Conservation (phyloP, 23 red algal species). For the Gracilaria gracilis region DNA sequence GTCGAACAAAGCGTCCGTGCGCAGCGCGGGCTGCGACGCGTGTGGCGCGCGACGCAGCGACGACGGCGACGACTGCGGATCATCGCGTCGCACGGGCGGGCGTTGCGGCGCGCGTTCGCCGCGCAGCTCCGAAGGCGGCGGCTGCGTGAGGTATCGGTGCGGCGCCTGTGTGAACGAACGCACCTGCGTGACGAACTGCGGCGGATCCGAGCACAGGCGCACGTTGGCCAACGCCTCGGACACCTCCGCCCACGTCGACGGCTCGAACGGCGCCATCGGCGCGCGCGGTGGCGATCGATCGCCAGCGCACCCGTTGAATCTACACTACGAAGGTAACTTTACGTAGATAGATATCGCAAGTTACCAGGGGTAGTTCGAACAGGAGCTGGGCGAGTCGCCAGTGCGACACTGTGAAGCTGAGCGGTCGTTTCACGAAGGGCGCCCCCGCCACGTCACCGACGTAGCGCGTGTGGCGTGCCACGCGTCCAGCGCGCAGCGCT, state of each 20-base stretch:
- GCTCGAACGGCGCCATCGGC: slow-evolving; percentile 62
- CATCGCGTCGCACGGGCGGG: neutral
- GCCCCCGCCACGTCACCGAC: no score
- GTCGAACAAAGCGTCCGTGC: slow-evolving; percentile 47
- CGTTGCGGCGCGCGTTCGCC: neutral
- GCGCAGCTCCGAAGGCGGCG: neutral
- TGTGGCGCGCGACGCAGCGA: neutral
- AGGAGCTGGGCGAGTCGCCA: no score
- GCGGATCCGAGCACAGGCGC: neutral
- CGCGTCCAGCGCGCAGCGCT: no score
- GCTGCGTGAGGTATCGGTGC: slow-evolving; percentile 26
- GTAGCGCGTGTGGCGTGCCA: no score
- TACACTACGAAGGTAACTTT: no score
- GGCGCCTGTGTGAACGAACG: slow-evolving; percentile 58
- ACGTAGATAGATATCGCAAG: no score
- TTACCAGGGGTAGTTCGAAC: no score
- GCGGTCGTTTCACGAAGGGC: no score
- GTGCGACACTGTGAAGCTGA: no score
- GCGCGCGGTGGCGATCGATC: no score
- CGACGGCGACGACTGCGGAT: neutral
- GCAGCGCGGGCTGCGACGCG: no score
- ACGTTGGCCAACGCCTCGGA: slow-evolving; percentile 50
- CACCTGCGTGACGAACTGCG: slow-evolving; percentile 35
- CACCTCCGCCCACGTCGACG: slow-evolving; percentile 82
- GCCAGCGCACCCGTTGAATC: no score